phyloP scores from a whole-genome alignment of 176 grass and related monocot genomes.

The Musa beccarii region DNA sequence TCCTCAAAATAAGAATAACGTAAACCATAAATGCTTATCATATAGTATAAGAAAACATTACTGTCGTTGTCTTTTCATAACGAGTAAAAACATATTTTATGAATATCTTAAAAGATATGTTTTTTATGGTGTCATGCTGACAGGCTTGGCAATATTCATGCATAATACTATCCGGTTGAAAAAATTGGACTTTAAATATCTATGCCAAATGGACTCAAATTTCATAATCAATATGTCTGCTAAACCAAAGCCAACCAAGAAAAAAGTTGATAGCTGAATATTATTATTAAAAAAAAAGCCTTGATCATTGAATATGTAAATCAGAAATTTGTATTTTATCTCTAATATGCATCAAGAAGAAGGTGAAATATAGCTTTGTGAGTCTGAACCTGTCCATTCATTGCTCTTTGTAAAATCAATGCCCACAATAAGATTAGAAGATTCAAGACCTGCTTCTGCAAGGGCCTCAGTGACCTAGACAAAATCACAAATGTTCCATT shows the following conservation, averaged over 20 bases:
- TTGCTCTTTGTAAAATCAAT: conserved; percentile 16
- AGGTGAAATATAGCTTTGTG: not conserved
- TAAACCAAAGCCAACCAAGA: not conserved
- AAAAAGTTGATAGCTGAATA: not conserved
- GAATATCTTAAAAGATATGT: not conserved
- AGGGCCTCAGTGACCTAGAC: conserved; percentile 9
- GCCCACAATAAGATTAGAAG: conserved; percentile 8
- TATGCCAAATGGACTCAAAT: not conserved
- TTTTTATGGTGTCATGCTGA: not conserved
- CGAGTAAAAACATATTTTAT: not conserved
- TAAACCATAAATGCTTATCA: not conserved
- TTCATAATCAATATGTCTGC: too few relatives aligned
- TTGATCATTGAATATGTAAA: not conserved
- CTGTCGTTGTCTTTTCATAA: not conserved
- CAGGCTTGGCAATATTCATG: too few relatives aligned
- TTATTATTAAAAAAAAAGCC: not conserved
- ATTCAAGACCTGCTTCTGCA: conserved; percentile 13
- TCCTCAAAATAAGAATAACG: not conserved
- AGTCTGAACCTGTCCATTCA: conserved; percentile 11
- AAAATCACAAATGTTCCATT: not conserved
- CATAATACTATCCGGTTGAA: not conserved
- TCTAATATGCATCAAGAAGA: not conserved
- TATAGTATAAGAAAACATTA: not conserved
- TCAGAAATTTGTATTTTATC: not conserved
- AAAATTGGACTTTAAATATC: not conserved